Base-by-base conservation (phyloP, 2,329 filamentous ascomycete genomes). In the Pestalotiopsis fici region DNA sequence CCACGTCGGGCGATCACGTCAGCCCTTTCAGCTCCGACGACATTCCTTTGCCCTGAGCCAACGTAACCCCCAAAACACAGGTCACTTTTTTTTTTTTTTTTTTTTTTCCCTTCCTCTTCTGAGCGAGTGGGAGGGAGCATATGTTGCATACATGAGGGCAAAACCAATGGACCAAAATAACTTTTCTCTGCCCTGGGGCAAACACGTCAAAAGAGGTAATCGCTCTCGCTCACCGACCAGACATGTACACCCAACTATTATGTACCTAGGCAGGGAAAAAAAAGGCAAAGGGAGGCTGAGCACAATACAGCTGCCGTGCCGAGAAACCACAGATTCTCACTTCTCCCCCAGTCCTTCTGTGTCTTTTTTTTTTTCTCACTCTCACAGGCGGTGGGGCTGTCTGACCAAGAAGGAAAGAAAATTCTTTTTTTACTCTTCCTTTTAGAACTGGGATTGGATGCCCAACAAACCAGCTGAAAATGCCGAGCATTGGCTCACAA, bases 1-100 rank as follows among this genome's bases (percentile, higher is more conserved):
- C 21, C 31, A 47, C 50, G 55, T 39, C 23, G 15, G 21, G 31
- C 27, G 63, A 59, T 65, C 63, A 65, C 63, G 63, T 65, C 63
- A 65, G 57, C 57, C 55, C 27, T 60, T 37, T 60, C 57, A 60
- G 63, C 63, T 57, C 63, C 63, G 50, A 23, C 63, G 61, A 47
- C 43, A 23, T 55, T 43, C 18, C 50, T 43, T 25, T 13, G 39
- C 61, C 61, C 25, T 18, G 50, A n/a, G 37, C 13, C 25, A 35
- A 64, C 27, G 61, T 23, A 31, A 37, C 27, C 59, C 59, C 59
- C 59, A 62, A 62, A 27, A 25, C 21, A 15, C 9, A 55, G n/a
- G 50, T 47, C 11, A 23, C 47, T n/a, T n/a, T n/a, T 54, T 54
- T 6, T n/a, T 23, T 54, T n/a, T n/a, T n/a, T n/a, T n/a, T n/a